Conservation (phyloP, 352 stramenopile species). For the Globisporangium nodosum region DNA sequence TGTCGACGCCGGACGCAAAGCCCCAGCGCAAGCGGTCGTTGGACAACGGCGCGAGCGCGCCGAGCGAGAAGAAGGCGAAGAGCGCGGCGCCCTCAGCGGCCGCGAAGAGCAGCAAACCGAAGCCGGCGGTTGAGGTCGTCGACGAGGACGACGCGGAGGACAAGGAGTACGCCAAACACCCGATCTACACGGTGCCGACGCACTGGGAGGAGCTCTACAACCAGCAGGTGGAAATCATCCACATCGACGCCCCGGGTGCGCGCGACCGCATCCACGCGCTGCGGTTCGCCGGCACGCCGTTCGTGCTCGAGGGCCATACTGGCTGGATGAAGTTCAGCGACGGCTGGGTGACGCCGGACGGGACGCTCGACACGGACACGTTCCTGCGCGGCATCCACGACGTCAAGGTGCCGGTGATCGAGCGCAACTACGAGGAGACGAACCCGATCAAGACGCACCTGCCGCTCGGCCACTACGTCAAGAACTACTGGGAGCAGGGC, state of each 20-base stretch:
- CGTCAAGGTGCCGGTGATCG: conserved; percentile 72
- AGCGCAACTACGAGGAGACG: conserved; percentile 72
- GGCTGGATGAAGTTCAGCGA: conserved; percentile 64
- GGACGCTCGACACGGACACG: conserved; percentile 42
- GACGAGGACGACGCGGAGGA: conserved; percentile 19
- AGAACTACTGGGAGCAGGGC: conserved; percentile 77
- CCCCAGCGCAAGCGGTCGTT: conserved; percentile 31
- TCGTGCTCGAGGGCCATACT: conserved; percentile 59
- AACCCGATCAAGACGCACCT: conserved; percentile 77
- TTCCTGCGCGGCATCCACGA: conserved; percentile 71
- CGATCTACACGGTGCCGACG: conserved; percentile 57
- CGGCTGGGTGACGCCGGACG: conserved; percentile 56
- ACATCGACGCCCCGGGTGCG: conserved; percentile 44
- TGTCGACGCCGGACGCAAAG: conserved; percentile 26
- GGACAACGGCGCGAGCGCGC: conserved; percentile 9
- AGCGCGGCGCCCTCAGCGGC: not conserved
- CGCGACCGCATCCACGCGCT: conserved; percentile 59
- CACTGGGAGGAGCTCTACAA: conserved; percentile 71
- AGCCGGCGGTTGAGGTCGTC: conserved; percentile 1
- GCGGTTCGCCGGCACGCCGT: conserved; percentile 60
- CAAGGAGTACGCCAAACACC: conserved; percentile 32
- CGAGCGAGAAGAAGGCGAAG: conserved; percentile 13
- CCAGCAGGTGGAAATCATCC: conserved; percentile 55
- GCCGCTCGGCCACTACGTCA: conserved; percentile 65
- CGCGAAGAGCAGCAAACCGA: conserved; percentile 6